Evolutionary conservation across 176 grass and related monocot genomes (phyloP).

Genomic region (Hordeum vulgare): DNA sequence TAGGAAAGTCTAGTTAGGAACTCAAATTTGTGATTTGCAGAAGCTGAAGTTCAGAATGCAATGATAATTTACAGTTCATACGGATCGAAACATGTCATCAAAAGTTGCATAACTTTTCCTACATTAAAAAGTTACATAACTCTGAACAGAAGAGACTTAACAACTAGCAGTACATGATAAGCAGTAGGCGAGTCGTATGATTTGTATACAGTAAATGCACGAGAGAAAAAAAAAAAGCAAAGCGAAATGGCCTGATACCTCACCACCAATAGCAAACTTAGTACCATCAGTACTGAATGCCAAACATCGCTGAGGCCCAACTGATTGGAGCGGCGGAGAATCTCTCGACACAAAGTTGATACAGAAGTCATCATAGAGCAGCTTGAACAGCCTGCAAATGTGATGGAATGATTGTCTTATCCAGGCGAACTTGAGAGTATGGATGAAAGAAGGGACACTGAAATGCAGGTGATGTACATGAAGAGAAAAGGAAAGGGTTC

Average conservation of each 20-base stretch:
- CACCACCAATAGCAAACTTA: constrained; percentile 79
- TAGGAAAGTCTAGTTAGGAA: not conserved
- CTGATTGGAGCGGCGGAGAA: constrained; percentile 32
- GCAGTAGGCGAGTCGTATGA: too few species aligned
- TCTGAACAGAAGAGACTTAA: too few species aligned
- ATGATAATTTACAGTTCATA: not conserved
- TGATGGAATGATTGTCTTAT: not conserved
- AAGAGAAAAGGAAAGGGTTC: not conserved
- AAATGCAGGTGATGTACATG: not conserved
- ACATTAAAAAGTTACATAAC: too few species aligned
- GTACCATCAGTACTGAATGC: constrained; percentile 80
- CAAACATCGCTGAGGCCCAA: constrained; percentile 73
- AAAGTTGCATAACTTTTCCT: too few species aligned
- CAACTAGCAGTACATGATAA: too few species aligned
- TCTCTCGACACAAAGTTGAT: constrained; percentile 41
- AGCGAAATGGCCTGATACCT: constrained; percentile 38
- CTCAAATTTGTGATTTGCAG: not conserved
- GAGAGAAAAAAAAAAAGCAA: not conserved
- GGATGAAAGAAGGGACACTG: too few species aligned
- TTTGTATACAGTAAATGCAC: not conserved
- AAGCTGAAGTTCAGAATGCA: not conserved
- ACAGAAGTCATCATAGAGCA: constrained; percentile 44
- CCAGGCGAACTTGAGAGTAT: too few species aligned
- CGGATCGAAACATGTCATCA: too few species aligned
- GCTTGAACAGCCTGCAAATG: constrained; percentile 54